Evolutionary conservation across 2,329 filamentous ascomycete genomes (phyloP), one percentile per base, ranked within the genome.

Genomic region (Polychaeton citri): DNA sequence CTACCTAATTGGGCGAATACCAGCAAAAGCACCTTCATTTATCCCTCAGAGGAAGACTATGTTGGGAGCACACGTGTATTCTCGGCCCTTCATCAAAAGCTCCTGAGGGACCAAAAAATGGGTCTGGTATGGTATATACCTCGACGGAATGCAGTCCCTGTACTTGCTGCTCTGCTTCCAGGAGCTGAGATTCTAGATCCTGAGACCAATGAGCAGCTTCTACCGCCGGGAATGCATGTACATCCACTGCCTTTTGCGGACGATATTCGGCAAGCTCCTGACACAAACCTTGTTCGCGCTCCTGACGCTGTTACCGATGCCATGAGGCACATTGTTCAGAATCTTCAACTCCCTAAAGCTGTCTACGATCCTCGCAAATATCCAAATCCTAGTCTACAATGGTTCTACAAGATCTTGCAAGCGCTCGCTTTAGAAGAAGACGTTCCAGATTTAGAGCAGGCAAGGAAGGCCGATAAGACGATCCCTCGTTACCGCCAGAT

Each of bases 341-440:
- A 93, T 46, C 65, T 95, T 1, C 85, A 94, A 54, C 72, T 98
- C 6, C 90, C 90, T 0, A 87, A 83, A 51, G 86, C 73, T 5
- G 68, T 73, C 20, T 98, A 92, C 53, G 81, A 93, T 46, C 87
- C 88, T 1, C 65, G 68, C 1, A 90, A 81, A 51, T 96, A 95
- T 51, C 84, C 90, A 0, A 98, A 98, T 35, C 47, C 49, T 53
- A 73, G 82, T 6, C 67, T 98, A 17, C 90, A 98, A 61, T 98
- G 88, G 87, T 90, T 96, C 62, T 98, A 96, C 65, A 79, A 76
- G 42, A 93, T 98, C 32, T 65, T 98, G 1, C 90, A 98, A 60
- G 81, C 83, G 5, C 70, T 95, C 38, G 90, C 90, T 0, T 68
- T 98, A 1, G 87, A 94, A 21, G 90, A 98, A 54, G 87, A 95